Base-by-base conservation (phyloP, 805 yeast species). In the Teunomyces pallodes region DNA sequence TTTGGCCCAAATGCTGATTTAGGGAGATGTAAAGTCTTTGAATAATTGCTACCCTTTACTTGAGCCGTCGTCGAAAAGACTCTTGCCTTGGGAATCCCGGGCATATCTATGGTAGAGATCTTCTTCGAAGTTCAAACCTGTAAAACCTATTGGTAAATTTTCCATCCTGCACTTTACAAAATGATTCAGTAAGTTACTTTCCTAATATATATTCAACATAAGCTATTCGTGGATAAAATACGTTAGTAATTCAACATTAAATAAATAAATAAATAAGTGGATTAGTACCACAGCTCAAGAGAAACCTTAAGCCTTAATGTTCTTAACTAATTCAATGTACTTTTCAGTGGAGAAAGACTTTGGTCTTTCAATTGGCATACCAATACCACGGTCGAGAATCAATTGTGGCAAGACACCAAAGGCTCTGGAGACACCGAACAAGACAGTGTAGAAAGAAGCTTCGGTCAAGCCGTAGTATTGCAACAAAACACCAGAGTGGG, bases 311-410 rank as follows among this genome's bases (percentile, higher is more conserved):
- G 57, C 54, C 53, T 54, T 53, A 54, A 69, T 66, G 64, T 59
- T 66, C 59, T 80, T 76, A 64, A 86, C 95, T 69, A 89, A 75
- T 79, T 88, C 90, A 66, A 82, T 84, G 79, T 86, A 88, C 76
- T 90, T 90, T 75, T 89, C 67, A 35, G 67, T 63, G 54, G 67
- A 63, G 63, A 62, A 62, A 42, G 66, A 74, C 77, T 83, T 86
- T 64, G 94, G 94, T 66, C 94, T 80, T 72, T 87, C 94, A 56
- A 87, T 84, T 47, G 94, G 90, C 67, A 86, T 65, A 46, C 92
- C 92, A 47, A 83, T 69, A 55, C 83, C 81, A 55, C 94, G 77
- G 73, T 87, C 94, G 81, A 87, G 81, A 57, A 87, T 82, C 66
- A 87, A 75, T 72, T 87, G 94, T 36, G 89, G 81, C 62, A 87